Percentiles rank a stretch among this genome's conserved stretches.
Conservation (phyloP, 1,139 yeast genomes). For the Saccharomycopsis hybrid region DNA sequence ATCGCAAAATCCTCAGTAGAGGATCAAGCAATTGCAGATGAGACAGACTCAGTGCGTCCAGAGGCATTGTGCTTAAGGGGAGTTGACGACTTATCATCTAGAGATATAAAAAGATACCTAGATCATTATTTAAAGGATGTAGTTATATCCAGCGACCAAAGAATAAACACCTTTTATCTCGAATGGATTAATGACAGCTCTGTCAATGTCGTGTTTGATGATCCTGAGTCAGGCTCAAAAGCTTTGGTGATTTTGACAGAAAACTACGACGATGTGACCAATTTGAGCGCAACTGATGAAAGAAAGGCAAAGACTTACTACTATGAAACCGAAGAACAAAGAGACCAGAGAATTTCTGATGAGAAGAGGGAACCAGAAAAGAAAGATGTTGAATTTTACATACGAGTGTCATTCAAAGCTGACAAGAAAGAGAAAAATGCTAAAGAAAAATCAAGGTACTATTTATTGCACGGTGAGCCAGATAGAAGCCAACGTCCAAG, state of each 20-base stretch:
- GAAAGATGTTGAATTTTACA: conserved; percentile 35
- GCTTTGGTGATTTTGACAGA: conserved; percentile 35
- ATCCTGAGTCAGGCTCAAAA: conserved; percentile 37
- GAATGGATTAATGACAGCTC: conserved; percentile 70
- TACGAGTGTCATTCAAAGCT: conserved; percentile 46
- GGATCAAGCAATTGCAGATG: neutral
- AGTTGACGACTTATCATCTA: conserved; percentile 62
- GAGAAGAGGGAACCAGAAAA: conserved; percentile 36
- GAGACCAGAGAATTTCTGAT: conserved; percentile 38
- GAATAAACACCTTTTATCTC: conserved; percentile 35
- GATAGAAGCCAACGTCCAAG: conserved; percentile 36
- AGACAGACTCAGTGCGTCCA: conserved; percentile 23
- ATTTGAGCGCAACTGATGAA: conserved; percentile 21
- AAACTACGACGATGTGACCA: conserved; percentile 24
- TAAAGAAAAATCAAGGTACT: conserved; percentile 55
- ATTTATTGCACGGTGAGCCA: conserved; percentile 71
- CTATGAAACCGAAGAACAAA: conserved; percentile 34
- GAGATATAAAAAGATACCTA: conserved; percentile 53
- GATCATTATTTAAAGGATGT: conserved; percentile 40
- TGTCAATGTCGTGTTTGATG: conserved; percentile 47
- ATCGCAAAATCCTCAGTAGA: too few relatives aligned
- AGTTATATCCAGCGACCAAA: conserved; percentile 14
- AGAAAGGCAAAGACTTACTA: conserved; percentile 25
- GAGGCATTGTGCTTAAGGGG: conserved; percentile 53
- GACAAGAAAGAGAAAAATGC: conserved; percentile 60